These are phyloP conservation scores for Kwoniella dejecticola DNA, from an alignment of 768 basidiomycete species.

Conservation along the genomic window DNA sequence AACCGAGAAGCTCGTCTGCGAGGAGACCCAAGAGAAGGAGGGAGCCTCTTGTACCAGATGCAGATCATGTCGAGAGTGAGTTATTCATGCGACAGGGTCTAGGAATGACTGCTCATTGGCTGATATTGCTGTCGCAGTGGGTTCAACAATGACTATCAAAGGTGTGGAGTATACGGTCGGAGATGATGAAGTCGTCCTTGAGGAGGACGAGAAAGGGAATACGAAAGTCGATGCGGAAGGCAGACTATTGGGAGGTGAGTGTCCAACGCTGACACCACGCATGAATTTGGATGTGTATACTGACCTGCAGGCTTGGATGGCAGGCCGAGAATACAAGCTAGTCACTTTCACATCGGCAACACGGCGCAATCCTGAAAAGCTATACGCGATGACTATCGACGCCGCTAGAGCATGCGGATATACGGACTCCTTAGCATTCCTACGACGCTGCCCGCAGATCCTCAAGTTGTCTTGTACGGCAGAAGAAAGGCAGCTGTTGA, in stretches of 20 bases:
- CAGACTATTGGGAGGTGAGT: slow-evolving; percentile 77
- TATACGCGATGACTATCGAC: slow-evolving; percentile 96
- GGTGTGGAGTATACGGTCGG: slow-evolving; percentile 76
- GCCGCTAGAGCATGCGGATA: slow-evolving; percentile 95
- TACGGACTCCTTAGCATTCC: slow-evolving; percentile 96
- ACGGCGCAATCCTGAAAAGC: slow-evolving; percentile 71
- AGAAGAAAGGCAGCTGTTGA: slow-evolving; percentile 88
- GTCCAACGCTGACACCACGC: not conserved
- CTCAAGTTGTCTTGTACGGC: slow-evolving; percentile 88
- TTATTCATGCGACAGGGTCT: not conserved
- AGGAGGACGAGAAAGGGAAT: slow-evolving; percentile 82
- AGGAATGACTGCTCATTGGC: not conserved
- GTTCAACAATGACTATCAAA: slow-evolving; percentile 59
- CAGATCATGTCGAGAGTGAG: slow-evolving; percentile 23
- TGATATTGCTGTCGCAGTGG: slow-evolving; percentile 13
- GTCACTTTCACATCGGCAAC: slow-evolving; percentile 82
- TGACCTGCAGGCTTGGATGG: too few species aligned
- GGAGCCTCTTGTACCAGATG: slow-evolving; percentile 16
- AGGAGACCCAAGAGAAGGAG: slow-evolving; percentile 25
- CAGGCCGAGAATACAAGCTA: slow-evolving; percentile 86
- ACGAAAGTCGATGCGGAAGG: slow-evolving; percentile 87
- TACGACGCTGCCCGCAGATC: slow-evolving; percentile 84
- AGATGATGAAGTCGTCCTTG: slow-evolving; percentile 84
- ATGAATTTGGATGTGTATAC: too few species aligned
- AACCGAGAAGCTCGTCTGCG: slow-evolving; percentile 18